Evolutionary conservation across 208 protist genomes (phyloP), one percentile per base, ranked within the genome.

Genomic region (Eutreptiella sp.): DNA sequence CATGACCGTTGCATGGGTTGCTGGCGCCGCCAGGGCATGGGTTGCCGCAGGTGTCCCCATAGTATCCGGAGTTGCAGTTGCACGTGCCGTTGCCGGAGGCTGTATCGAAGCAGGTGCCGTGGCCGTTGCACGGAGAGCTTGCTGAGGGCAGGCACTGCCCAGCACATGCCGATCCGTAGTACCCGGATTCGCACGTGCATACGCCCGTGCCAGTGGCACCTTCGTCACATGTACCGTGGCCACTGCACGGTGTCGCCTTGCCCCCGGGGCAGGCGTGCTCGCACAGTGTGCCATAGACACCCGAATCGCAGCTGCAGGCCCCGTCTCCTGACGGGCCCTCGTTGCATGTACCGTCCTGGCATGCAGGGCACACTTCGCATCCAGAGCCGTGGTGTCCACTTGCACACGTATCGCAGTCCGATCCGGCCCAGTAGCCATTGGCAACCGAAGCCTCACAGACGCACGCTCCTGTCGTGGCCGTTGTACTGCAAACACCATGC

Each of bases 241-340:
- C 58, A 26, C 7, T 43, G 58, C 58, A 64, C 53, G 58, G 58
- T n/a, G 46, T 46, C 5, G n/a, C 7, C 5, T 43, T 50, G 24
- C 48, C 43, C 24, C 58, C 58, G 4, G 58, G 41, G 50, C 58
- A 64, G 48, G 59, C 48, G 50, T 43, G 33, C 7, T 26, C 9
- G 50, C 58, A 64, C 14, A 9, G n/a, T 46, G 38, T 7, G 5
- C 58, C 58, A 19, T 31, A 64, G 43, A 63, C 59, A 7, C 47
- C 47, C 5, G 58, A 62, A 16, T 57, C 36, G 39, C 70, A 83
- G 2, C 4, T 33, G 31, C 74, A 83, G 2, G 31, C 31, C 0
- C 66, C 77, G 26, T 75, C 64, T 0, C 29, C 58, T 43, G 24
- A 46, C 16, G 33, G 58, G 19, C 58, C 58, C 23, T 64, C 58